Conservation (phyloP, 768 basidiomycete species). For the Guyanaporus albipodus region DNA sequence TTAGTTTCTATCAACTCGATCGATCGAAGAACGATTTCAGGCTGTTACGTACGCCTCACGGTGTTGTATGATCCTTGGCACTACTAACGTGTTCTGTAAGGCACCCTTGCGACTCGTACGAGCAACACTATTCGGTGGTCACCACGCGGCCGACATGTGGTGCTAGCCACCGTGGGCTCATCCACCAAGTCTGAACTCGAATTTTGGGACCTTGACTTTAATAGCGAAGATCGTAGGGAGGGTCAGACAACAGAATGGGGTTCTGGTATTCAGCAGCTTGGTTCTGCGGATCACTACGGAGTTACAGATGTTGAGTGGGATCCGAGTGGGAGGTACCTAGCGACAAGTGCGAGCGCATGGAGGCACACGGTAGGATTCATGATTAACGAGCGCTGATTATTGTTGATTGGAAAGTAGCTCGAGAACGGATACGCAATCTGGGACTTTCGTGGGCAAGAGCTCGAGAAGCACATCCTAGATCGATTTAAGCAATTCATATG, state of each 20-base stretch:
- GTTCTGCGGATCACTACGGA: constrained; percentile 90
- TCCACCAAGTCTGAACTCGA: constrained; percentile 95
- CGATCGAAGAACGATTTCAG: constrained; percentile 92
- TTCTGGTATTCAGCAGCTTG: constrained; percentile 78
- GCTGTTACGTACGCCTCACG: constrained; percentile 60
- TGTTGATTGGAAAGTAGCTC: constrained; percentile 48
- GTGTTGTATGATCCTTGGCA: not conserved
- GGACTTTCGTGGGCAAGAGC: constrained; percentile 97
- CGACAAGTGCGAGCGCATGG: constrained; percentile 94
- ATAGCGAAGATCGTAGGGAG: constrained; percentile 50
- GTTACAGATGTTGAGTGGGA: constrained; percentile 99
- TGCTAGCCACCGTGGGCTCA: constrained; percentile 93
- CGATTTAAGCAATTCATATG: constrained; percentile 99
- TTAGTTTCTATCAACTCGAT: constrained; percentile 95
- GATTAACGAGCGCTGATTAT: not conserved
- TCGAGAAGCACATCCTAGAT: constrained; percentile 85
- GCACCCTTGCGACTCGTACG: constrained; percentile 73
- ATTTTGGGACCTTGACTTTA: constrained; percentile 98
- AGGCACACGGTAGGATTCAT: constrained; percentile 70
- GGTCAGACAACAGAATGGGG: constrained; percentile 69
- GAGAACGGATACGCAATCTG: constrained; percentile 96
- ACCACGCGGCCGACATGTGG: constrained; percentile 91
- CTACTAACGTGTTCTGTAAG: constrained; percentile 36
- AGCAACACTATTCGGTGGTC: constrained; percentile 97
- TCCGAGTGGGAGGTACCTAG: constrained; percentile 89